These are phyloP conservation scores for Globisporangium emineosum DNA, from an alignment of 352 stramenopile genomes.

Conservation along the genomic window DNA sequence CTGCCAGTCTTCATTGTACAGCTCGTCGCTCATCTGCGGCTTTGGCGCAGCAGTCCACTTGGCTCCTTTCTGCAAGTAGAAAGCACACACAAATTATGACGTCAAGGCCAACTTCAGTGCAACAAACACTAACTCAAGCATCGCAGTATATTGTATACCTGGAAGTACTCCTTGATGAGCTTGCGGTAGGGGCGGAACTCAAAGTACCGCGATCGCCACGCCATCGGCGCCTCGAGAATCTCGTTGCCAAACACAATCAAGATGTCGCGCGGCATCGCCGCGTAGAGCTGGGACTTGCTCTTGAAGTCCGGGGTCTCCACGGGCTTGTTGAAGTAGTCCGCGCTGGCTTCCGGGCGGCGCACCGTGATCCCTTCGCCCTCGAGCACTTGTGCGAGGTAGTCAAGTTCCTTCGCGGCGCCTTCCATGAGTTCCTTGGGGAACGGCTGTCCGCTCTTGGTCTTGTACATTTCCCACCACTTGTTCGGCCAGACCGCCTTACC, in stretches of 20 bases:
- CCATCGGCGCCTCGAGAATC: conserved; percentile 89
- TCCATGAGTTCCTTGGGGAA: conserved; percentile 82
- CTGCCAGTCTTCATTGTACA: conserved; percentile 88
- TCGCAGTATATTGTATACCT: conserved; percentile 21
- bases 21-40: conserved; percentile 87
- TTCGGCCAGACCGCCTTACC: conserved; percentile 88
- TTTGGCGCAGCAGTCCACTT: conserved; percentile 89
- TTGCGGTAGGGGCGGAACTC: conserved; percentile 87
- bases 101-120: neutral
- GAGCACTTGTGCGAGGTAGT: conserved; percentile 85
- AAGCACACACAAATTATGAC: neutral
- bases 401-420: conserved; percentile 72
- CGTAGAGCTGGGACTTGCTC: conserved; percentile 80
- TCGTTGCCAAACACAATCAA: conserved; percentile 90
- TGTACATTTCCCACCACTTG: conserved; percentile 91
- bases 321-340: conserved; percentile 63
- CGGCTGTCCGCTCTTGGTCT: conserved; percentile 68
- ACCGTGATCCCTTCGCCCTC: conserved; percentile 83
- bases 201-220: conserved; percentile 89
- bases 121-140: neutral
- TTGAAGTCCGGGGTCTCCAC: conserved; percentile 88
- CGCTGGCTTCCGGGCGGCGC: conserved; percentile 65
- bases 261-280: conserved; percentile 86
- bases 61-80: conserved; percentile 47
- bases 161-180: conserved; percentile 91